Percentiles rank a stretch among this genome's conserved stretches.
Evolutionary conservation across 352 stramenopile species (phyloP).

Genomic region (Phytophthora podocarpi): DNA sequence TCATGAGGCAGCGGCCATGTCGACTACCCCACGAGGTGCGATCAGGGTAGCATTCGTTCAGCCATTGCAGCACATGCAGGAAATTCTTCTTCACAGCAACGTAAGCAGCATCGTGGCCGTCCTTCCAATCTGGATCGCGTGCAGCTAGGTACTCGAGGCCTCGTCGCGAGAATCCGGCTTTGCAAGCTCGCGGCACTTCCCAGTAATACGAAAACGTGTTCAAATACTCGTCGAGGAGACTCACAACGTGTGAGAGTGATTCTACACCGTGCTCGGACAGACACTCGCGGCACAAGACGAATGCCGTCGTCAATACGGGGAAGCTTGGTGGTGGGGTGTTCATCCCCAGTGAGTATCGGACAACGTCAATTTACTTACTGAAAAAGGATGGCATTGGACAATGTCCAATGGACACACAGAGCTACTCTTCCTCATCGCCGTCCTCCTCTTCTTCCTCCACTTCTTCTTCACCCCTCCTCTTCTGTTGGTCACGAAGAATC

Average conservation of each 20-base stretch:
- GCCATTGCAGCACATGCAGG: conserved; percentile 23
- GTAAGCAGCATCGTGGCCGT: conserved; percentile 8
- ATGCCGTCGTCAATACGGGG: conserved; percentile 4
- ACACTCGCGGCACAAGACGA: conserved; percentile 16
- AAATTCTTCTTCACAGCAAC: conserved; percentile 15
- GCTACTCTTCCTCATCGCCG: too few species aligned
- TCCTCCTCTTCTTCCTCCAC: conserved; percentile 5
- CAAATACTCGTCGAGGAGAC: conserved; percentile 8
- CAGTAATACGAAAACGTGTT: conserved; percentile 16
- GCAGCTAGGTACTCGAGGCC: conserved; percentile 13
- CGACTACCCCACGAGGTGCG: conserved; percentile 15
- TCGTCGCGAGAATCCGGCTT: conserved; percentile 4
- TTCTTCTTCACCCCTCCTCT: not conserved
- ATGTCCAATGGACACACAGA: too few species aligned
- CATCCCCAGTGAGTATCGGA: too few species aligned
- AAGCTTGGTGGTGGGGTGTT: not conserved
- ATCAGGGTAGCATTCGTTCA: conserved; percentile 20
- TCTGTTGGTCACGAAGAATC: conserved; percentile 22
- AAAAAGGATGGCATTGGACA: too few species aligned
- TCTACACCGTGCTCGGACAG: conserved; percentile 9
- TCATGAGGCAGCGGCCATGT: conserved; percentile 13
- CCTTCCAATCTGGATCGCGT: conserved; percentile 17
- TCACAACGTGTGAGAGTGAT: conserved; percentile 16
- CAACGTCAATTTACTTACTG: too few species aligned
- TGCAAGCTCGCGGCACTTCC: conserved; percentile 11